Evolutionary conservation across 2,329 filamentous ascomycete genomes (phyloP), one percentile per base, ranked within the genome.

Genomic region (Leptosphaerulina australis): DNA sequence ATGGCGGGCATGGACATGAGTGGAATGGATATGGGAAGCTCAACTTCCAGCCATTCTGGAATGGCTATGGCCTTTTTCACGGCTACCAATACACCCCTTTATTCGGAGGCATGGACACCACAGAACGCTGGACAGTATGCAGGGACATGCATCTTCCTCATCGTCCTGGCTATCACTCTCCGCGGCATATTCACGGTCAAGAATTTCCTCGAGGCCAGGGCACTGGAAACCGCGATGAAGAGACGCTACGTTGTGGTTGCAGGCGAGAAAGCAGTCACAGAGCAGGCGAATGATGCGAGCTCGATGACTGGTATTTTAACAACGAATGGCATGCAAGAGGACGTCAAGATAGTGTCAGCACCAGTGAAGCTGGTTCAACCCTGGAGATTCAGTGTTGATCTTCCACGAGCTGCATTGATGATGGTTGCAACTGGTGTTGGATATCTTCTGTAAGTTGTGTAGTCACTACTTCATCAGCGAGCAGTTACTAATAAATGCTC

Each of bases 91-190:
- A 89, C 86, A 1, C 79, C 86, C 3, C 79, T 91, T 35, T 90
- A 81, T 76, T 86, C 89, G 12, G 70, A 75, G 17, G 71, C 78
- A 43, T 97, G 92, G 91, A 88, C 88, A 2, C 93, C 93, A 4
- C 74, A 69, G 21, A 86, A 77, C 26, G 77, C 81, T 5, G 90
- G 87, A 62, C 77, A 81, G 52, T 97, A 97, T 74, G 91, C 90
- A 1, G 93, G 85, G 47, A 96, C 91, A 21, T 96, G 93, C 78
- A 89, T 97, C 71, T 97, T 97, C 76, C 82, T 97, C 51, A 86
- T 96, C 69, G 62, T 88, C 34, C 85, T 97, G 41, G 86, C 86
- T 53, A 78, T 86, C 53, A 66, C 88, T 48, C 85, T 87, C 66
- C 88, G 92, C 43, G 75, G 79, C 15, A 78, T 96, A 12, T 76